Percentiles rank a stretch among this genome's conserved stretches.
These are phyloP conservation scores for Melastoma candidum DNA, from an alignment of 441 rosid species.

Conservation along the genomic window DNA sequence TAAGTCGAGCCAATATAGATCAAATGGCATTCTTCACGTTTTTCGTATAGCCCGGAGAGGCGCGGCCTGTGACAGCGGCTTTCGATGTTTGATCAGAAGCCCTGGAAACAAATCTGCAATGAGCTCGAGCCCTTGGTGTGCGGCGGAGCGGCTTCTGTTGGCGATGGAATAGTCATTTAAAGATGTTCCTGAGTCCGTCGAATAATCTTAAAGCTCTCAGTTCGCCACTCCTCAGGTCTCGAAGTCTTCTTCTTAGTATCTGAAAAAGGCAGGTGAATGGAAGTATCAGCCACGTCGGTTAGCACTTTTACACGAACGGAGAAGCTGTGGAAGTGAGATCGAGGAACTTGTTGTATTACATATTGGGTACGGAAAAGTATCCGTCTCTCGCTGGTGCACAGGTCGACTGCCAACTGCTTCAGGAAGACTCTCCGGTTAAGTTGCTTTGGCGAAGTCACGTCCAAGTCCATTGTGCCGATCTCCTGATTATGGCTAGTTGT, in stretches of 20 bases:
- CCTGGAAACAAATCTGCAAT: too few species aligned
- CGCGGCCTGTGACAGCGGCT: too few species aligned
- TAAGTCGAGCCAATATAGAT: too few species aligned
- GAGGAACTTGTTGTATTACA: slow-evolving; percentile 33
- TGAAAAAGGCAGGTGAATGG: slow-evolving; percentile 20
- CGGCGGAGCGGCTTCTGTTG: too few species aligned
- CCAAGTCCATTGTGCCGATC: slow-evolving; percentile 95
- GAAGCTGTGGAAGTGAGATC: not conserved
- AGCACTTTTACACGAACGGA: not conserved
- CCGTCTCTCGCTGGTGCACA: slow-evolving; percentile 78
- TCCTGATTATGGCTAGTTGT: slow-evolving; percentile 27
- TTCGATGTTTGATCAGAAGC: too few species aligned
- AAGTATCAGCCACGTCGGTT: not conserved
- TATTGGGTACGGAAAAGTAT: slow-evolving; percentile 80
- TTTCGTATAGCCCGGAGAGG: too few species aligned
- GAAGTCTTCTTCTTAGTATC: slow-evolving; percentile 75
- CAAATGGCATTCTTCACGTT: too few species aligned
- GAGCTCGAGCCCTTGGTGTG: too few species aligned
- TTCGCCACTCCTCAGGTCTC: slow-evolving; percentile 88
- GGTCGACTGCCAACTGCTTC: slow-evolving; percentile 91
- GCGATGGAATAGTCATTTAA: slow-evolving; percentile 28
- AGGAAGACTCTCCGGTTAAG: slow-evolving; percentile 73
- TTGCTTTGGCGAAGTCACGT: slow-evolving; percentile 89
- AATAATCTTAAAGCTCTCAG: slow-evolving; percentile 67
- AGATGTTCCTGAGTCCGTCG: slow-evolving; percentile 55